A percentile compares a stretch with the other conserved stretches of the same genome.
These are phyloP conservation scores for Curvularia sp. DNA, from an alignment of 2,329 filamentous ascomycete genomes.

Conservation along the genomic window DNA sequence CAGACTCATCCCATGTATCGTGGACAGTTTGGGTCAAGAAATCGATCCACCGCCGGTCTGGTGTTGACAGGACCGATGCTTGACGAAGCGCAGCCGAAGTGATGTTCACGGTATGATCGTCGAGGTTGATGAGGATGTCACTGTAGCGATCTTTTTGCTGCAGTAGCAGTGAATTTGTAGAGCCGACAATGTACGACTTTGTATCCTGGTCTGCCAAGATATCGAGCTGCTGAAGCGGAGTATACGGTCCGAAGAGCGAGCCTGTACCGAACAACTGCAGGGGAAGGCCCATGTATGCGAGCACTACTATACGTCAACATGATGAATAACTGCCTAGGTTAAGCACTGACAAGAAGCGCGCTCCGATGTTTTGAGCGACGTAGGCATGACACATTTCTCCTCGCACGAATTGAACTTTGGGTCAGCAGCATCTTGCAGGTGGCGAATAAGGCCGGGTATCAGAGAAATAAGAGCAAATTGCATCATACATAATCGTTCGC, in stretches of 20 bases:
- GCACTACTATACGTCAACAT: slow-evolving; percentile 59
- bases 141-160: slow-evolving; percentile 96
- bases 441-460: slow-evolving; percentile 89
- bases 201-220: slow-evolving; percentile 91
- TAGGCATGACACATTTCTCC: slow-evolving; percentile 75
- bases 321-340: not conserved
- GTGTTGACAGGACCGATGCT: slow-evolving; percentile 79
- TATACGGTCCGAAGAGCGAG: slow-evolving; percentile 95
- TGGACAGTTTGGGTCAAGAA: slow-evolving; percentile 91
- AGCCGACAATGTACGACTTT: slow-evolving; percentile 96
- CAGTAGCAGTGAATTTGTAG: slow-evolving; percentile 90
- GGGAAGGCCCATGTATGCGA: slow-evolving; percentile 93
- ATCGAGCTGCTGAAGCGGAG: slow-evolving; percentile 93
- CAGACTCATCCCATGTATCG: slow-evolving; percentile 93
- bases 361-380: slow-evolving; percentile 89
- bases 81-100: slow-evolving; percentile 78
- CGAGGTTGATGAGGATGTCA: slow-evolving; percentile 94
- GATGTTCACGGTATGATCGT: slow-evolving; percentile 85
- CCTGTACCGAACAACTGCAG: slow-evolving; percentile 97
- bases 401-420: slow-evolving; percentile 89
- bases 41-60: slow-evolving; percentile 96
- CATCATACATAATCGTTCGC: slow-evolving; percentile 95
- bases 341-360: slow-evolving; percentile 70
- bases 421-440: slow-evolving; percentile 92
- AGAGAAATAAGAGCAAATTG: slow-evolving; percentile 96